Percentiles rank a stretch among this genome's conserved stretches.
phyloP scores from a whole-genome alignment of 2,329 filamentous ascomycete species.

The Fusarium compactum region DNA sequence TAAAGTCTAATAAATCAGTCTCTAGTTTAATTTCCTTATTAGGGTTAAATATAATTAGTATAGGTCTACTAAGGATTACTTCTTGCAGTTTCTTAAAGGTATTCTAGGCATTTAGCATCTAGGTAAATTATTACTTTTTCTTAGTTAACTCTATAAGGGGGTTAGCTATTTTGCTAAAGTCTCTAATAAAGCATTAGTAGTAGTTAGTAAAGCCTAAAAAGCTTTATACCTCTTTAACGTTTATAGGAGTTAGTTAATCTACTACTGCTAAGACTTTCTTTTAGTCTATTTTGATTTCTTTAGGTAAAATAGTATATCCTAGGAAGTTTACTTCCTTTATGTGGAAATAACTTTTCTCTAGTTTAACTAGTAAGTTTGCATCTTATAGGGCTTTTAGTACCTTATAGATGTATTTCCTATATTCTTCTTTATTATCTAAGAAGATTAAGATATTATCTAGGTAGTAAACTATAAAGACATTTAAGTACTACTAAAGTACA shows the following conservation, averaged over 20 bases:
- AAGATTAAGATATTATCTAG: constrained; percentile 43
- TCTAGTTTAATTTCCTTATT: not conserved
- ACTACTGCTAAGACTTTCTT: constrained; percentile 27
- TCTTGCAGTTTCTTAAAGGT: not conserved
- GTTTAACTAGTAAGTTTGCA: constrained; percentile 29
- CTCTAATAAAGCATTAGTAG: constrained; percentile 32
- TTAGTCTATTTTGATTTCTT: constrained; percentile 28
- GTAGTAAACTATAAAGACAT: constrained; percentile 38
- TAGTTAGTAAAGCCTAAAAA: constrained; percentile 37
- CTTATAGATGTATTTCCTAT: constrained; percentile 33
- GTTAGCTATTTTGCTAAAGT: constrained; percentile 21
- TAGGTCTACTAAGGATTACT: not conserved
- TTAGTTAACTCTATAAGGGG: constrained; percentile 16
- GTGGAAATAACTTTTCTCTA: constrained; percentile 31
- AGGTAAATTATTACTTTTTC: not conserved
- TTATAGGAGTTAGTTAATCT: not conserved
- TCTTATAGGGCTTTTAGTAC: constrained; percentile 29
- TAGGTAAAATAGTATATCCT: constrained; percentile 16
- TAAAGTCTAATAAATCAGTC: not conserved
- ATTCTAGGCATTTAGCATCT: not conserved
- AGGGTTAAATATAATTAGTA: not conserved
- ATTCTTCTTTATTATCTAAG: constrained; percentile 31
- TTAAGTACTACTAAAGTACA: constrained; percentile 26
- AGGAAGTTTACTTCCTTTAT: constrained; percentile 25
- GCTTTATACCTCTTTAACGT: constrained; percentile 24